Evolutionary conservation across 2,329 filamentous ascomycete genomes (phyloP).

Genomic region (Lasiodiplodia sp.): DNA sequence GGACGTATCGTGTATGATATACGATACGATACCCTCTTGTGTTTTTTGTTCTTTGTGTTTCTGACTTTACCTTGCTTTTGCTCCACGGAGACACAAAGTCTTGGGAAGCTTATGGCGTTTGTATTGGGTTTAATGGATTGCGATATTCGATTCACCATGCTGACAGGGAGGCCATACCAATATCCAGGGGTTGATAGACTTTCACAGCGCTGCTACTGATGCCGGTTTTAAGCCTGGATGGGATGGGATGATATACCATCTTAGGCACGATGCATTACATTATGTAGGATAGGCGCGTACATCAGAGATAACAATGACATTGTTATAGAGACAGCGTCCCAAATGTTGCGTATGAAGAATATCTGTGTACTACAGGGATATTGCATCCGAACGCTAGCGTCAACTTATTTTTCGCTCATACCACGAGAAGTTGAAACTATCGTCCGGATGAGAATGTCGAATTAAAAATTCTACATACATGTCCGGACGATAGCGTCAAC

Average conservation of each 20-base stretch:
- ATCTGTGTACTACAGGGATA: too few species aligned
- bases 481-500: too few species aligned
- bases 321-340: neutral
- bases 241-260: neutral
- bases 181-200: slow-evolving; percentile 3
- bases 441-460: too few species aligned
- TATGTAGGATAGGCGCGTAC: slow-evolving; percentile 16
- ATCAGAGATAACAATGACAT: neutral
- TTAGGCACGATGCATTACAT: neutral
- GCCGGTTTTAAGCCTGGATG: neutral
- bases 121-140: neutral
- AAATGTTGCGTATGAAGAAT: neutral
- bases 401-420: too few species aligned
- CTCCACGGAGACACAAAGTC: neutral
- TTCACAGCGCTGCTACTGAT: slow-evolving; percentile 2
- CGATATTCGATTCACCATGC: neutral
- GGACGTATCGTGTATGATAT: slow-evolving; percentile 21
- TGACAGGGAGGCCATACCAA: slow-evolving; percentile 1
- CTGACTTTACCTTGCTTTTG: neutral
- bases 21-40: slow-evolving; percentile 24
- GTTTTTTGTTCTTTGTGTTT: neutral
- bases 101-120: slow-evolving; percentile 8
- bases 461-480: too few species aligned
- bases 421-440: too few species aligned
- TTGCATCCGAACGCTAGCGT: too few species aligned